phyloP scores from a whole-genome alignment of 169 alveolate genomes.

The Plasmodium vivax region DNA sequence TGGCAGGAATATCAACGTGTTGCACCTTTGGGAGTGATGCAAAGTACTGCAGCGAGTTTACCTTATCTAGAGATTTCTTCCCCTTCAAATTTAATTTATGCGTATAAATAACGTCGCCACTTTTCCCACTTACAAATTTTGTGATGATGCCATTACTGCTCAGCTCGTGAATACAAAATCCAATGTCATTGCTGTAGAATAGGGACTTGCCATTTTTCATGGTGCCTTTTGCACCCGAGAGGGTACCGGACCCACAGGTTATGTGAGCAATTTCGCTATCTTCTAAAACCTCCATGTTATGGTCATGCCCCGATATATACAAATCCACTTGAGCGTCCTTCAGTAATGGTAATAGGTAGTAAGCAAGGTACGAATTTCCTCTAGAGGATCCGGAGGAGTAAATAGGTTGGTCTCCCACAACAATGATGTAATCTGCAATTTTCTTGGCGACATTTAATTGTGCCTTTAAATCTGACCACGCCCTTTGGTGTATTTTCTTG shows the following conservation, averaged over 20 bases:
- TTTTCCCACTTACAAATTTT: conserved; percentile 83
- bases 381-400: conserved; percentile 90
- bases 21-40: conserved; percentile 84
- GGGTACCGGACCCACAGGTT: conserved; percentile 88
- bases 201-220: conserved; percentile 77
- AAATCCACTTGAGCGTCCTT: conserved; percentile 91
- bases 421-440: conserved; percentile 87
- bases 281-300: conserved; percentile 86
- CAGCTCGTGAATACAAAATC: conserved; percentile 89
- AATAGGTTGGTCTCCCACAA: conserved; percentile 92
- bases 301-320: conserved; percentile 91
- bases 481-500: conserved; percentile 86
- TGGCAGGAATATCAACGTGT: conserved; percentile 83
- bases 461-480: conserved; percentile 89
- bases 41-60: conserved; percentile 78
- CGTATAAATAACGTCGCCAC: conserved; percentile 83
- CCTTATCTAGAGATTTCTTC: conserved; percentile 77
- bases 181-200: conserved; percentile 85
- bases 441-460: conserved; percentile 90
- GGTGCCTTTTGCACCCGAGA: conserved; percentile 77
- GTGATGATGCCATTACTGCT: conserved; percentile 85
- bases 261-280: conserved; percentile 79
- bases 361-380: conserved; percentile 89
- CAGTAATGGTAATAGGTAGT: conserved; percentile 87
- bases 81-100: conserved; percentile 82